Base-by-base conservation (phyloP, 2,329 filamentous ascomycete genomes). In the Ascochyta clinopodiicola region DNA sequence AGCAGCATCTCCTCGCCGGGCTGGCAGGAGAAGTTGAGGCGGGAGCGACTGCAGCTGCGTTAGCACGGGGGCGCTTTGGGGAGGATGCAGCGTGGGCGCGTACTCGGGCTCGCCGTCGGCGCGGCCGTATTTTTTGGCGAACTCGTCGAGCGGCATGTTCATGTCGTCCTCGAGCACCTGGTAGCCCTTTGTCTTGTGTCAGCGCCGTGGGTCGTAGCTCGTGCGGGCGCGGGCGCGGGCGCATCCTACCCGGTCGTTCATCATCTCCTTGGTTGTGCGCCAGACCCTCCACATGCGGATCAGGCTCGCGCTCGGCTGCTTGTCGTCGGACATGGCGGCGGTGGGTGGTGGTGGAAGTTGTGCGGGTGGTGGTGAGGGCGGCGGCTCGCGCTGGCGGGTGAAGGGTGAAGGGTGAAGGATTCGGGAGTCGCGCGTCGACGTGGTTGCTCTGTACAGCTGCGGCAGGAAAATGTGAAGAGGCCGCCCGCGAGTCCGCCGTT, bases 181-280 rank as follows among this genome's bases (percentile, higher is more conserved):
- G 79, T 99, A 99, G 69, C 96, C 95, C 93, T 97, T 75, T 17
- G 22, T 24, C 35, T 42, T 45, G 48, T 61, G 48, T 61, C 61
- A 69, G 66, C 63, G 57, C 56, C 59, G 34, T 55, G 42, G 39
- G 62, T 44, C 44, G 43, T 25, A 42, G 55, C 51, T 46, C 40
- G 22, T 44, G 49, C 42, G 39, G 40, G 57, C 66, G 49, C 42
- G 39, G 40, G 57, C 67, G 58, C 51, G 61, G 55, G 63, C 60
- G 57, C 58, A 69, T 70, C 89, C 69, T 85, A 96, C 93, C 76
- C 94, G 82, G 77, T 98, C 95, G 59, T 85, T 83, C 67, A 95
- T 89, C 94, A 99, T 96, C 83, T 99, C 91, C 77, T 96, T 92
- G 44, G 92, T 88, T 8, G 95, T 99, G 78, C 88, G 87, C 86